Conservation (phyloP, 139 green algal species). For the Chlamydomonas urium region DNA sequence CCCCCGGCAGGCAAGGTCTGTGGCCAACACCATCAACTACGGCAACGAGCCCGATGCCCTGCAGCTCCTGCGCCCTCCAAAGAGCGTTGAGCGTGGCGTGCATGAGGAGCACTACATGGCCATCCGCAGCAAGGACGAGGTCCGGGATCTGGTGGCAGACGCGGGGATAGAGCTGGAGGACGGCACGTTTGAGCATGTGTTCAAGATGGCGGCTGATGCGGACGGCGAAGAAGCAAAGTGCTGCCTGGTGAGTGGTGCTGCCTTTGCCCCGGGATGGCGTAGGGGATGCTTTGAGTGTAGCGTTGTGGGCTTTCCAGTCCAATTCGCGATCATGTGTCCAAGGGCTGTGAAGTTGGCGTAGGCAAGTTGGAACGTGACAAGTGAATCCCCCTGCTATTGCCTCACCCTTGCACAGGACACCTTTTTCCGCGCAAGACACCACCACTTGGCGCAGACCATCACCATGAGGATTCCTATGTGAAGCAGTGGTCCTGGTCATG, state of each 20-base stretch:
- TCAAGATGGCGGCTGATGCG: conserved; percentile 31
- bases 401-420: too few relatives aligned
- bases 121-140: conserved; percentile 31
- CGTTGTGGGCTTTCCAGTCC: too few relatives aligned
- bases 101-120: conserved; percentile 53
- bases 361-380: too few relatives aligned
- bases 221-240: conserved; percentile 23
- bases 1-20: conserved; percentile 20
- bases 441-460: too few relatives aligned
- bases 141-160: conserved; percentile 36
- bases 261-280: too few relatives aligned
- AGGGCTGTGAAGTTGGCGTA: too few relatives aligned
- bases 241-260: conserved; percentile 31
- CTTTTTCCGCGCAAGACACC: too few relatives aligned
- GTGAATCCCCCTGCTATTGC: too few relatives aligned
- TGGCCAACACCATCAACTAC: conserved; percentile 61
- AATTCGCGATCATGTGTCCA: too few relatives aligned
- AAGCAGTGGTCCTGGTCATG: too few relatives aligned
- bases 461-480: too few relatives aligned
- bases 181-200: conserved; percentile 52
- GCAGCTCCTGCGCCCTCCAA: conserved; percentile 55
- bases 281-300: too few relatives aligned
- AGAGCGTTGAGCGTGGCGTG: conserved; percentile 50
- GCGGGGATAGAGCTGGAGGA: conserved; percentile 40
- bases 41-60: conserved; percentile 62